Percentiles rank a stretch among this genome's conserved stretches.
These are phyloP conservation scores for Primulina eburnea DNA, from an alignment of 257 asterid species.

Conservation along the genomic window DNA sequence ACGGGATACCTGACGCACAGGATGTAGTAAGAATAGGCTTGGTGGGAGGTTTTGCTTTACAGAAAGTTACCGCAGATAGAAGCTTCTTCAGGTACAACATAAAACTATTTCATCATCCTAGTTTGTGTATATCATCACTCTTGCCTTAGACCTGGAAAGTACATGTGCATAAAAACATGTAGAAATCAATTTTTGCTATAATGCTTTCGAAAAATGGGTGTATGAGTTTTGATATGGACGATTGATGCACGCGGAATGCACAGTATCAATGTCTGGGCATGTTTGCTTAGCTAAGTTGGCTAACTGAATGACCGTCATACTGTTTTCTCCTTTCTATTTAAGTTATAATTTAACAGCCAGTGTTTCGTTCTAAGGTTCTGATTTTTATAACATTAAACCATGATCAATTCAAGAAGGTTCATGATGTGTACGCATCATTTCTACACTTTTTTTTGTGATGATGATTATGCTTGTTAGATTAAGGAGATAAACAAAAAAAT, in stretches of 20 bases:
- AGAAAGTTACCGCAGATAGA: slow-evolving; percentile 58
- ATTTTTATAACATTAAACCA: too few relatives aligned
- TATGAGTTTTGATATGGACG: too few relatives aligned
- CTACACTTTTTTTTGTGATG: too few relatives aligned
- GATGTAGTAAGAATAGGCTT: slow-evolving; percentile 78
- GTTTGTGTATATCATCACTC: neutral
- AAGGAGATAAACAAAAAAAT: too few relatives aligned
- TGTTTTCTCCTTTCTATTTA: neutral
- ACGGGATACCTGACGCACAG: slow-evolving; percentile 57
- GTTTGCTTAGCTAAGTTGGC: neutral
- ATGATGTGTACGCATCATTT: too few relatives aligned
- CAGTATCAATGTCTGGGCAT: too few relatives aligned
- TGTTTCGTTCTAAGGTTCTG: neutral
- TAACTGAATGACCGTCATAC: neutral
- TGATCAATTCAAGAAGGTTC: too few relatives aligned
- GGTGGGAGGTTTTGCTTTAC: slow-evolving; percentile 81
- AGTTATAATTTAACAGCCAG: neutral
- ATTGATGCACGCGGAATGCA: too few relatives aligned
- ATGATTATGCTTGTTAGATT: too few relatives aligned
- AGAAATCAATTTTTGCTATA: neutral
- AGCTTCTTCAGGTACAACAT: slow-evolving; percentile 71
- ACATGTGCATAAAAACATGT: neutral
- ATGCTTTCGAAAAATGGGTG: neutral
- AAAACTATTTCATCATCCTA: neutral
- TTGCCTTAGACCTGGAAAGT: neutral